A percentile compares a stretch with the other conserved stretches of the same genome.
phyloP scores from a whole-genome alignment of 1,139 yeast species.

The Hyphopichia khmerensis region DNA sequence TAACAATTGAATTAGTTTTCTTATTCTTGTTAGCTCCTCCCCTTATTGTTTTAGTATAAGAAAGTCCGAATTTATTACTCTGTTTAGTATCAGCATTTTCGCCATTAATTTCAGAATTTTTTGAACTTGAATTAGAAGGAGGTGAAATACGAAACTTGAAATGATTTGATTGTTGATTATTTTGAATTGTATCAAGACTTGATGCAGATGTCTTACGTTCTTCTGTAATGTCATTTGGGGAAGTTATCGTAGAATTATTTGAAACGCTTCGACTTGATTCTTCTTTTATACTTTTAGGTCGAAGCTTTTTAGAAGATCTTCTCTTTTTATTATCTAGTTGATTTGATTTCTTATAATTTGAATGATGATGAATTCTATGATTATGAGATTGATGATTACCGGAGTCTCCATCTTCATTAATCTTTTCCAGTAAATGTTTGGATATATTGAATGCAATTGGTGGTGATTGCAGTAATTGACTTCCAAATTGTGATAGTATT shows the following conservation, averaged over 20 bases:
- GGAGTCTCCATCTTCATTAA: background rate
- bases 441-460: slow-evolving; percentile 34
- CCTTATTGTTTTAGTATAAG: slow-evolving; percentile 14
- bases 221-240: background rate
- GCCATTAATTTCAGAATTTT: background rate
- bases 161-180: background rate
- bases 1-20: slow-evolving; percentile 7
- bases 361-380: background rate
- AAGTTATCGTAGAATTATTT: background rate
- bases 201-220: background rate
- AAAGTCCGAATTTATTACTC: slow-evolving; percentile 7
- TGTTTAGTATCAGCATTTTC: background rate
- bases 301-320: background rate
- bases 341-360: background rate
- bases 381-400: too few relatives aligned
- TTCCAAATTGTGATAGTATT: background rate
- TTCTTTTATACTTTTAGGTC: slow-evolving; percentile 3
- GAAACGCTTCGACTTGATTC: slow-evolving; percentile 1
- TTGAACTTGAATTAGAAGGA: background rate
- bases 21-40: slow-evolving; percentile 7
- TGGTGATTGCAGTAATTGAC: slow-evolving; percentile 21
- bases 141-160: background rate
- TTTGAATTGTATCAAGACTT: background rate
- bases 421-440: slow-evolving; percentile 17
- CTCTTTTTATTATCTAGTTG: background rate